Evolutionary conservation across 1,284 basidiomycete species (phyloP), one percentile per base, ranked within the genome.

Genomic region (Xanthoconium separans): DNA sequence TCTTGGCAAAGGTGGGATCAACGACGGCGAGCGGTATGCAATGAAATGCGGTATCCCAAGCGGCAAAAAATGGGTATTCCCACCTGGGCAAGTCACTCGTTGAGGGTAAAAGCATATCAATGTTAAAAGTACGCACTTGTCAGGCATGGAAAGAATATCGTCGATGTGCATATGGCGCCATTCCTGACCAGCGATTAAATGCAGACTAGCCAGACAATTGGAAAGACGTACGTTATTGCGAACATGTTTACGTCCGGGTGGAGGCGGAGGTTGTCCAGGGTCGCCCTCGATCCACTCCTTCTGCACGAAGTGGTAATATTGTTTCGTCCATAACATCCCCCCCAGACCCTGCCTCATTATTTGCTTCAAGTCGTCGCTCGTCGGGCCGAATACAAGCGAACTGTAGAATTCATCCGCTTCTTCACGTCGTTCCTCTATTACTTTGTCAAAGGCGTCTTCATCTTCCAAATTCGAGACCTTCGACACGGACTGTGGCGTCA

Each of bases 301-400:
- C 73, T 98, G 95, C 58, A 98, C 85, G 73, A 96, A 98, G 70
- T 91, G 83, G 76, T 98, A 99, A 74, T 87, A 94, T 66, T 98
- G 96, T 76, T 98, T 99, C 51, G 92, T 95, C 95, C 96, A 98
- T 51, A 99, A 76, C 96, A 99, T 98, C n/a, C 96, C 96, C 22
- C 86, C 87, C 36, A 98, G 76, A n/a, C 95, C 96, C 72, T 98
- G 96, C 56, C 96, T 81, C 93, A 95, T 97, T 66, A 99, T 91
- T 72, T 95, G 95, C 70, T 87, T 87, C 68, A 98, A 77, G 73
- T 99, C 96, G 57, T 97, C 94, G 60, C 83, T 91, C 66, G 96
- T 87, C 12, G 89, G 85, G 5, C 91, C 90, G 59, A 86, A 80
- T 47, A 87, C 85, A 54, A 98, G 80, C 15, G 84, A 80, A 49